phyloP scores from a whole-genome alignment of 495 filamentous ascomycete genomes.

The Neurospora tetraspora region DNA sequence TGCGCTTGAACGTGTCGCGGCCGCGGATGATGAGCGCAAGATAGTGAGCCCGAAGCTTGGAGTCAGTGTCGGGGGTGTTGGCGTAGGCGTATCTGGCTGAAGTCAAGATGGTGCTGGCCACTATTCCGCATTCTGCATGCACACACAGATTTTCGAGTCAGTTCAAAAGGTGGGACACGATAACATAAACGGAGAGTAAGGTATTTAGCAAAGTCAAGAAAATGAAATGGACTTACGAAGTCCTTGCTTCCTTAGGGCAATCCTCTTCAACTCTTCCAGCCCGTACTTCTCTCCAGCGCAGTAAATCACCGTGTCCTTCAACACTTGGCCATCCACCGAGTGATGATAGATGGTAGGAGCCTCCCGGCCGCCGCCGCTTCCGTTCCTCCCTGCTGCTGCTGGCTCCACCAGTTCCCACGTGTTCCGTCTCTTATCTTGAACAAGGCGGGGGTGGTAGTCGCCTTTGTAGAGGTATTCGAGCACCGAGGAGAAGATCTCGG shows the following conservation, averaged over 20 bases:
- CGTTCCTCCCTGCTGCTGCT: background rate
- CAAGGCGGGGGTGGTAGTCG: slow-evolving; percentile 74
- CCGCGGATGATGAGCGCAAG: slow-evolving; percentile 83
- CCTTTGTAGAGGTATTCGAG: slow-evolving; percentile 89
- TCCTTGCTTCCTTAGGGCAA: slow-evolving; percentile 79
- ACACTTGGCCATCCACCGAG: slow-evolving; percentile 52
- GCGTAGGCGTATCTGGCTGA: slow-evolving; percentile 81
- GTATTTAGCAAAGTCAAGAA: background rate
- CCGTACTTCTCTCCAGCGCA: slow-evolving; percentile 77
- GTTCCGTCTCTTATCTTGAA: slow-evolving; percentile 57
- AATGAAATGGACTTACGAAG: slow-evolving; percentile 35
- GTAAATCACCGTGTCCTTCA: slow-evolving; percentile 87
- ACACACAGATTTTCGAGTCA: background rate
- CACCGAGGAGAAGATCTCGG: slow-evolving; percentile 82
- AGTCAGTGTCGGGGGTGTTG: slow-evolving; percentile 81
- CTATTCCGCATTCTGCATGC: slow-evolving; percentile 56
- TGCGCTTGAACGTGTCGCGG: slow-evolving; percentile 78
- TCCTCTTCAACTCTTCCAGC: slow-evolving; percentile 69
- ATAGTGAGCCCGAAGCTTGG: slow-evolving; percentile 81
- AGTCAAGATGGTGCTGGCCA: slow-evolving; percentile 71
- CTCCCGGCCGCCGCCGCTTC: slow-evolving; percentile 16
- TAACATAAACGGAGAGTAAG: background rate
- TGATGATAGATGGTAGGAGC: slow-evolving; percentile 65
- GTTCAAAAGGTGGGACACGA: background rate
- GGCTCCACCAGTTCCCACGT: slow-evolving; percentile 59